Base-by-base conservation (phyloP, 371 early-diverging fungal genomes). In the Haplosporangium sp. region DNA sequence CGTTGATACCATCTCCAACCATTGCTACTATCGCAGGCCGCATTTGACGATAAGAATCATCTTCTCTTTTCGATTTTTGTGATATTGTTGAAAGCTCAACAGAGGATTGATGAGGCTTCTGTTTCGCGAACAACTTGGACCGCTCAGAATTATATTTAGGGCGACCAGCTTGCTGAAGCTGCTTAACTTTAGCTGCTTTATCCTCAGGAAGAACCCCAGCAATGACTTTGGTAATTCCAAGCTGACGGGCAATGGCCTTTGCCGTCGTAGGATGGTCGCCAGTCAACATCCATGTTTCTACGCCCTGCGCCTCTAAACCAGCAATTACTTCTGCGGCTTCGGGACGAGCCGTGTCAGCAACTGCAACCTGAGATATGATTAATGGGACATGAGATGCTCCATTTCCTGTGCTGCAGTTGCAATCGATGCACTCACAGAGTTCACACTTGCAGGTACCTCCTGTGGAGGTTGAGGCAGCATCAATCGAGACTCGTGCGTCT, bases 1-100 rank as follows among this genome's bases (percentile, higher is more conserved):
- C 98, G 76, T 97, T 98, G 77, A 96, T 96, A 15, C 98, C 98
- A 84, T 98, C 98, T 20, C 88, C 88, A 50, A 89, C 89, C 90
- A 90, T 92, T 20, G 90, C 92, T 2, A 92, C 92, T 40, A 87
- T 84, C 1, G 85, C 83, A 0, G 82, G 77, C 3, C 74, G 72
- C 73, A 77, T 68, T 47, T 56, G 52, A 7, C 69, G 73, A 44
- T 63, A 65, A 8, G 50, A 9, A 5, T 13, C 7, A 4, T 13
- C 59, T 15, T 27, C 20, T 37, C 19, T 39, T 44, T 27, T 7
- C 4, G 13, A 44, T 27, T 52, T 44, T 5, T 50, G 44, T 40
- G 45, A 39, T 7, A 45, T 19, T 5, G 55, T 11, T 1, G 67
- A 17, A 2, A 67, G 40, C 63, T 61, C 55, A 15, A 55, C 27